Evolutionary conservation across 805 yeast genomes (phyloP).

Genomic region (Yarrowia sp.): DNA sequence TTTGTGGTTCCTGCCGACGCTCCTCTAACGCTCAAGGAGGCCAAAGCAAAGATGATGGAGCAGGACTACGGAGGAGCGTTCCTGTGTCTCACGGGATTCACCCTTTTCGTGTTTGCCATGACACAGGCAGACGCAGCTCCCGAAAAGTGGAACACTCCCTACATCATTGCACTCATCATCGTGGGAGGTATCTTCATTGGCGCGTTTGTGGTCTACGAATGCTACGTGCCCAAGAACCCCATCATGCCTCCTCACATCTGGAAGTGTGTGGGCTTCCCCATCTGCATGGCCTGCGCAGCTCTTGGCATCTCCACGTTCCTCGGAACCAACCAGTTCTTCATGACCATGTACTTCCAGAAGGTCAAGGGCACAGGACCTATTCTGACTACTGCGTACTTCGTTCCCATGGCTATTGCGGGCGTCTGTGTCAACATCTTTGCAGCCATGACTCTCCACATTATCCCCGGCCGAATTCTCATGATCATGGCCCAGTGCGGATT

Average conservation of each 20-base stretch:
- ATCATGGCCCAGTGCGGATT: constrained; percentile 42
- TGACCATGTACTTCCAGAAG: constrained; percentile 46
- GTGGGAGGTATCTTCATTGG: constrained; percentile 43
- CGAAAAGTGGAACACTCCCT: constrained; percentile 48
- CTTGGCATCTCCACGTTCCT: constrained; percentile 47
- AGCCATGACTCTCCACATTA: constrained; percentile 46
- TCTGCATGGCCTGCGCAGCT: constrained; percentile 42
- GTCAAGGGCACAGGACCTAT: constrained; percentile 43
- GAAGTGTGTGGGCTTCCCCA: constrained; percentile 42
- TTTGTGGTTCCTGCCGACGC: constrained; percentile 43
- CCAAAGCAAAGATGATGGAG: constrained; percentile 34
- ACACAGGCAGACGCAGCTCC: constrained; percentile 46
- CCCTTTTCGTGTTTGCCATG: constrained; percentile 46
- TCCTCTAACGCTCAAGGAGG: constrained; percentile 32
- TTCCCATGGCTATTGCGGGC: constrained; percentile 48
- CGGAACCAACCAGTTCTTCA: constrained; percentile 45
- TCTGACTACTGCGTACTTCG: constrained; percentile 46
- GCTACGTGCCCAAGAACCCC: constrained; percentile 44
- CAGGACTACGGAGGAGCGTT: constrained; percentile 49
- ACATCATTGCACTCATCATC: constrained; percentile 46
- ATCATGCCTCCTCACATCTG: constrained; percentile 49
- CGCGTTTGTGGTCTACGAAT: constrained; percentile 43
- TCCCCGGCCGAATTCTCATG: constrained; percentile 45
- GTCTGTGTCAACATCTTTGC: constrained; percentile 47
- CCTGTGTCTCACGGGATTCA: constrained; percentile 44